Percentiles rank a stretch among this genome's conserved stretches.
phyloP scores from a whole-genome alignment of 2,329 filamentous ascomycete genomes.

The Trichoderma atroviride region DNA sequence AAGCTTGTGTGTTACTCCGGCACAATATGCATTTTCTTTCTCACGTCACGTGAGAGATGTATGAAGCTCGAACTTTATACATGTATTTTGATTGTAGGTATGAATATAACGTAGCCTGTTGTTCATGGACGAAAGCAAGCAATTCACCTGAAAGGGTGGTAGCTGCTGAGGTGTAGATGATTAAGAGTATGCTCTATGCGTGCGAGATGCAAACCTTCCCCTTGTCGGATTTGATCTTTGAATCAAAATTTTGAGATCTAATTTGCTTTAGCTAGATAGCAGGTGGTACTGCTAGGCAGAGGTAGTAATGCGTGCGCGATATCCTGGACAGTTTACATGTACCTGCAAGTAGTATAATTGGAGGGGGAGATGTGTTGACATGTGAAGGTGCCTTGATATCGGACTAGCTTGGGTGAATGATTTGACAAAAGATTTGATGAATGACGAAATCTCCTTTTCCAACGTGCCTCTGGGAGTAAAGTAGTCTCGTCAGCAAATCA shows the following conservation, averaged over 20 bases:
- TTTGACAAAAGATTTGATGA: neutral
- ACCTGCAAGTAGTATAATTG: neutral
- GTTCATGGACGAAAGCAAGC: too few species aligned
- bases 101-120: too few species aligned
- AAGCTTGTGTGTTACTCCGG: neutral
- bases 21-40: neutral
- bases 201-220: too few species aligned
- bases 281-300: too few species aligned
- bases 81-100: too few species aligned
- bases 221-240: neutral
- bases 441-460: conserved; percentile 4
- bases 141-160: too few species aligned
- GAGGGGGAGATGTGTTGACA: neutral
- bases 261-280: neutral
- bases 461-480: neutral
- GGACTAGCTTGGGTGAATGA: neutral
- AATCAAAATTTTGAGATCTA: neutral
- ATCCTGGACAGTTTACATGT: neutral
- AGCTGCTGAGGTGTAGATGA: too few species aligned
- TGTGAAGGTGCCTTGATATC: neutral
- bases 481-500: neutral
- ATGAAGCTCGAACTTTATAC: too few species aligned
- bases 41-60: neutral
- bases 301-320: neutral
- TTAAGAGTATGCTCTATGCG: too few species aligned